Percentiles rank a stretch among this genome's conserved stretches.
phyloP scores from a whole-genome alignment of 2,329 filamentous ascomycete species.

The Nothomitra cinnamomea region DNA sequence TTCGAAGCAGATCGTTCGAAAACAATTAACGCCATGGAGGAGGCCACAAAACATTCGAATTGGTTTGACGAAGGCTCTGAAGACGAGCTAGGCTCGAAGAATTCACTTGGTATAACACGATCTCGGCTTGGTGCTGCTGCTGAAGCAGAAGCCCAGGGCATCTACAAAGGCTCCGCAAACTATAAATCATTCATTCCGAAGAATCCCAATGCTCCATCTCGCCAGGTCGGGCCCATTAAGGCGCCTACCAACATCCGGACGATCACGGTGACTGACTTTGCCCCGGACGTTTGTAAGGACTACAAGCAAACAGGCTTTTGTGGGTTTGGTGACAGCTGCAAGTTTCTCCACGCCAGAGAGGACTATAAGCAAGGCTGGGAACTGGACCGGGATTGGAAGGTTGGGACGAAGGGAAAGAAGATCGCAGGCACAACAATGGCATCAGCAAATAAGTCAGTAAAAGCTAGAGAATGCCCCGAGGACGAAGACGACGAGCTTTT shows the following conservation, averaged over 20 bases:
- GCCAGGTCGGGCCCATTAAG: slow-evolving; percentile 71
- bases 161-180: slow-evolving; percentile 60
- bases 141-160: slow-evolving; percentile 34
- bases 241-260: slow-evolving; percentile 78
- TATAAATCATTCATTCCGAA: slow-evolving; percentile 62
- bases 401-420: slow-evolving; percentile 47
- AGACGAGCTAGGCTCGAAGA: slow-evolving; percentile 33
- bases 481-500: slow-evolving; percentile 45
- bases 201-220: slow-evolving; percentile 55
- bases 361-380: slow-evolving; percentile 82
- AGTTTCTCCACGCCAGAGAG: slow-evolving; percentile 59
- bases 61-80: slow-evolving; percentile 68
- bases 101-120: slow-evolving; percentile 41
- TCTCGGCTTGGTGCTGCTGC: slow-evolving; percentile 18
- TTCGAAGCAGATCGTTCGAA: slow-evolving; percentile 44
- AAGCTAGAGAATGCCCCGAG: slow-evolving; percentile 27
- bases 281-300: slow-evolving; percentile 89
- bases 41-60: slow-evolving; percentile 76
- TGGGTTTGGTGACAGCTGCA: slow-evolving; percentile 55
- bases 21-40: slow-evolving; percentile 51
- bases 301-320: slow-evolving; percentile 67
- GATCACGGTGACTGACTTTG: slow-evolving; percentile 78
- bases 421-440: slow-evolving; percentile 10
- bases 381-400: slow-evolving; percentile 87
- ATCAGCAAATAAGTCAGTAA: slow-evolving; percentile 5